phyloP scores from a whole-genome alignment of 306 rosid genomes.

The Styphnolobium japonicum region DNA sequence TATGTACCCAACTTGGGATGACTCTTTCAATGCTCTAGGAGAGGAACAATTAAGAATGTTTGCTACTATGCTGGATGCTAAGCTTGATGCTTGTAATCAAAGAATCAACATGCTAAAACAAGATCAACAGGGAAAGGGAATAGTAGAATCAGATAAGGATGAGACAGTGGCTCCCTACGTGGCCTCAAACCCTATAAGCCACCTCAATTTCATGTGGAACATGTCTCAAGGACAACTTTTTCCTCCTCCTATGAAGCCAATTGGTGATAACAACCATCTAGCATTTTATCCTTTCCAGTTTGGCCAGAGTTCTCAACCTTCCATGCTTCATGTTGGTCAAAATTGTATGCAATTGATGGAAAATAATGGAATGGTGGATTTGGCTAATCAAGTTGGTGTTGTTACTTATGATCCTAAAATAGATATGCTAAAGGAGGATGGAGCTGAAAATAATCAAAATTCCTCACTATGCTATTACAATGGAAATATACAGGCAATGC shows the following conservation, averaged over 20 bases:
- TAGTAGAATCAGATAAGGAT: no score
- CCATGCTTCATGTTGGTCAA: background rate
- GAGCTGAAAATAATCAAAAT: background rate
- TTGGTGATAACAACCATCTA: background rate
- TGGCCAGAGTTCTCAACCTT: conserved; percentile 15
- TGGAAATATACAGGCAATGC: background rate
- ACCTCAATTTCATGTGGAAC: no score
- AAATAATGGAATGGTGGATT: background rate
- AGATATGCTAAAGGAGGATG: background rate
- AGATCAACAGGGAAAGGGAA: no score
- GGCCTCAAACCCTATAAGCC: no score
- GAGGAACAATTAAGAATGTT: no score
- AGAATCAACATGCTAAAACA: no score
- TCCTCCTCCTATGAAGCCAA: background rate
- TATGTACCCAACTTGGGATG: no score
- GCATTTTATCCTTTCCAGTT: background rate
- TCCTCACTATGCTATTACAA: background rate
- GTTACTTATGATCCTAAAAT: background rate
- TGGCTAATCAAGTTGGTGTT: background rate
- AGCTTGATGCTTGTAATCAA: no score
- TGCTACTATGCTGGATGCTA: no score
- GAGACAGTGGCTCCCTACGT: no score
- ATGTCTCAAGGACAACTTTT: no score
- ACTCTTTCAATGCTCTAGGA: no score
- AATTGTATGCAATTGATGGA: background rate